Conservation (phyloP, 805 yeast species). For the Candida nonsorbophila region DNA sequence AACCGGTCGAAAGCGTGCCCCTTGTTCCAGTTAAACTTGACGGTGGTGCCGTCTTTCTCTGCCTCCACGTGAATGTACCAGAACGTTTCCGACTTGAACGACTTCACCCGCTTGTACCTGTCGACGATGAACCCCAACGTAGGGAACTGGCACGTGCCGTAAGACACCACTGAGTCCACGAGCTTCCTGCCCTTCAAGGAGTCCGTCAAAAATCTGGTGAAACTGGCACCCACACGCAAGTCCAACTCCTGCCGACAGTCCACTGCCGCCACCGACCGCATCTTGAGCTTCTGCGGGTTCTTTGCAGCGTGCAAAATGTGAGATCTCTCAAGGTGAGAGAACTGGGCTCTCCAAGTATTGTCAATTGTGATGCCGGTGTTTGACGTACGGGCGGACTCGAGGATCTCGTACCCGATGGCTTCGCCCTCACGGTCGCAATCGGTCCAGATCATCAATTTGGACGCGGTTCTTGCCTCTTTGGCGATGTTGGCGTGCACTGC, state of each 20-base stretch:
- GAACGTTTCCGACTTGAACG: slow-evolving; percentile 70
- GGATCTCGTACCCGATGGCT: slow-evolving; percentile 81
- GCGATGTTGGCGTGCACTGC: slow-evolving; percentile 46
- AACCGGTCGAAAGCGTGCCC: slow-evolving; percentile 69
- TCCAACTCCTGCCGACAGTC: slow-evolving; percentile 83
- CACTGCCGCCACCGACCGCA: slow-evolving; percentile 76
- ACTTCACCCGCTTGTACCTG: slow-evolving; percentile 68
- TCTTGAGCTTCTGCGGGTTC: slow-evolving; percentile 59
- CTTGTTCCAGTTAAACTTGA: slow-evolving; percentile 63
- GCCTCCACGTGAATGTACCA: slow-evolving; percentile 66
- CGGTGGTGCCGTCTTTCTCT: slow-evolving; percentile 26
- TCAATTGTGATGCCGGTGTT: slow-evolving; percentile 43
- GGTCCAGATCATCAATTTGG: slow-evolving; percentile 87
- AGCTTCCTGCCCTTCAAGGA: slow-evolving; percentile 33
- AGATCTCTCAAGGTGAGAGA: slow-evolving; percentile 76
- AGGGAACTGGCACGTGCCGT: slow-evolving; percentile 95
- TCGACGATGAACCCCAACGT: slow-evolving; percentile 96
- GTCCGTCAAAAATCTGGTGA: slow-evolving; percentile 74
- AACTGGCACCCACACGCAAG: slow-evolving; percentile 80
- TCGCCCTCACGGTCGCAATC: slow-evolving; percentile 98
- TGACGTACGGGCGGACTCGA: slow-evolving; percentile 55
- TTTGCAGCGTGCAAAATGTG: slow-evolving; percentile 76
- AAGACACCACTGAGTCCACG: slow-evolving; percentile 48
- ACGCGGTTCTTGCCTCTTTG: slow-evolving; percentile 55
- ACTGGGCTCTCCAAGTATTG: slow-evolving; percentile 64